Evolutionary conservation across 208 protist species (phyloP).

Genomic region (Leishmania gerbilli): DNA sequence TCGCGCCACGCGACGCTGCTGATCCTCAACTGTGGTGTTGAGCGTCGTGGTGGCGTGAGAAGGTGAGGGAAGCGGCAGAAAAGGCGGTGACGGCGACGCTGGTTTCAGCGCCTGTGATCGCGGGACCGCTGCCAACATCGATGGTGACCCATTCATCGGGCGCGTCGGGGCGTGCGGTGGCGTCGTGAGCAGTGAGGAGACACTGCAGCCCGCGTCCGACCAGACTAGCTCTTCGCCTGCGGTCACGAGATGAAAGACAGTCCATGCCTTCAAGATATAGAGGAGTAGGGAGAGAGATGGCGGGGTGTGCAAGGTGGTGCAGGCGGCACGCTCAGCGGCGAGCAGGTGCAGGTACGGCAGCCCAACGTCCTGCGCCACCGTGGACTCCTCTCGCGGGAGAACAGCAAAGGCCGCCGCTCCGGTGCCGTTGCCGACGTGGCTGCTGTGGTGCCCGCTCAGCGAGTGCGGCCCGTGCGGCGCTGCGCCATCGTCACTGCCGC

Average conservation of each 20-base stretch:
- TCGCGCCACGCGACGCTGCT: conserved; percentile 34
- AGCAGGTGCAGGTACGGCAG: conserved; percentile 63
- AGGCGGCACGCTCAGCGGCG: conserved; percentile 43
- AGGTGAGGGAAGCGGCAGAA: conserved; percentile 23
- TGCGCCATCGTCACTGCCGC: neutral
- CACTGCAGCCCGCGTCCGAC: neutral
- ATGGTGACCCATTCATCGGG: conserved; percentile 1
- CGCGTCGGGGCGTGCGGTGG: neutral
- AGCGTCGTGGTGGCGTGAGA: conserved; percentile 32
- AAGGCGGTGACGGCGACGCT: conserved; percentile 8
- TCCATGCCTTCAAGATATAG: conserved; percentile 55
- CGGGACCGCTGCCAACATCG: neutral
- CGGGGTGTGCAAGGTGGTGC: conserved; percentile 26
- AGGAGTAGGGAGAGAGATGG: conserved; percentile 34
- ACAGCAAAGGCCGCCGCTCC: conserved; percentile 4
- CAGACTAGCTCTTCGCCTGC: conserved; percentile 20
- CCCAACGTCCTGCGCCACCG: conserved; percentile 55
- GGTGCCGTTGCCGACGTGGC: neutral
- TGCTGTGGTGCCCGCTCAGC: neutral
- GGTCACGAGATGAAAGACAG: conserved; percentile 43
- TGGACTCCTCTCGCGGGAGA: conserved; percentile 29
- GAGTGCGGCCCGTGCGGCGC: neutral
- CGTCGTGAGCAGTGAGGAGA: neutral
- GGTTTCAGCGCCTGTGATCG: neutral
- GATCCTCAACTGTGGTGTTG: conserved; percentile 31